A percentile compares a stretch with the other conserved stretches of the same genome.
These are phyloP conservation scores for Fusarium protoensiforme DNA, from an alignment of 2,329 filamentous ascomycete genomes.

Conservation along the genomic window DNA sequence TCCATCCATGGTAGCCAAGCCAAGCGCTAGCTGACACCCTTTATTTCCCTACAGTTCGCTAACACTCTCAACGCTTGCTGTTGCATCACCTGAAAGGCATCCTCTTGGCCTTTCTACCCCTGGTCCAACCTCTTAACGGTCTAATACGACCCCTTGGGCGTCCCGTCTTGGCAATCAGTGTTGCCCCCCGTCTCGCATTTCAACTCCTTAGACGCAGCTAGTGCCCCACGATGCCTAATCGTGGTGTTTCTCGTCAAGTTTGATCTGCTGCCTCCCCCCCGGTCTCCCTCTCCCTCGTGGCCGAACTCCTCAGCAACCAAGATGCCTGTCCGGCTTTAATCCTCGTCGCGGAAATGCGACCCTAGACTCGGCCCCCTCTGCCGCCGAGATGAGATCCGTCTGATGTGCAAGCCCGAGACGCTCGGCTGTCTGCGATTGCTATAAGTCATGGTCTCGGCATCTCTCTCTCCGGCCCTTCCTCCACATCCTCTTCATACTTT, in stretches of 20 bases:
- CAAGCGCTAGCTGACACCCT: constrained; percentile 28
- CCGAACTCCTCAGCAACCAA: constrained; percentile 1
- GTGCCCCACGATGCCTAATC: constrained; percentile 28
- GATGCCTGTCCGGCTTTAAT: constrained; percentile 15
- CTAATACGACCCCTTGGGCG: constrained; percentile 14
- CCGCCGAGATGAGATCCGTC: constrained; percentile 44
- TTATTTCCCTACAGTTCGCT: constrained; percentile 9
- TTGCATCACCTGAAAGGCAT: constrained; percentile 29
- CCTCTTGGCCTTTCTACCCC: constrained; percentile 9
- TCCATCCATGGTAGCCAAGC: background rate
- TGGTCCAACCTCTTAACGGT: constrained; percentile 5
- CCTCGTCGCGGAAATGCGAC: constrained; percentile 22
- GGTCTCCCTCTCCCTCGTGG: background rate
- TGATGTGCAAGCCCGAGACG: constrained; percentile 46
- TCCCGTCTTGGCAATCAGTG: constrained; percentile 8
- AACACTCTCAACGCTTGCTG: constrained; percentile 29
- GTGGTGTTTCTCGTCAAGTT: constrained; percentile 37
- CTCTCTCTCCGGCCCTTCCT: constrained; percentile 43
- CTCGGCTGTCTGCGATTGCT: constrained; percentile 46
- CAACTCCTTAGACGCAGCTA: constrained; percentile 29
- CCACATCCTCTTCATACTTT: constrained; percentile 46
- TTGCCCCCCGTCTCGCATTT: constrained; percentile 36
- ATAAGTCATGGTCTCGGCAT: constrained; percentile 55
- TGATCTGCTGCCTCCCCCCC: constrained; percentile 32
- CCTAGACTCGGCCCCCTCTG: constrained; percentile 33